These are phyloP conservation scores for Tolypocladium ophioglossoides DNA, from an alignment of 2,329 filamentous ascomycete genomes.

Conservation along the genomic window DNA sequence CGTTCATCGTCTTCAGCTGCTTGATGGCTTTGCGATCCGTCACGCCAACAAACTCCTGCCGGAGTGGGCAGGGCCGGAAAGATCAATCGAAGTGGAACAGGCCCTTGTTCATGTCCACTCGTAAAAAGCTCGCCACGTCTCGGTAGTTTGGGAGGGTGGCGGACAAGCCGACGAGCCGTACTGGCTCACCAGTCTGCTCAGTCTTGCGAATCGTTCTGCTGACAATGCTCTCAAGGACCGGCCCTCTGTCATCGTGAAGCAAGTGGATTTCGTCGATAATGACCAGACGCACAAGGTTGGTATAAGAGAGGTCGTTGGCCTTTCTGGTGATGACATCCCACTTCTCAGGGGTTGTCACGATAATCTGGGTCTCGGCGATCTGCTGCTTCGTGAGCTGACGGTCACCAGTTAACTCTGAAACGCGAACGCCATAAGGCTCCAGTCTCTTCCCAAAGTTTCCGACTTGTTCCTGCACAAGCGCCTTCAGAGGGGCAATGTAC, in stretches of 20 bases:
- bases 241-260: constrained; percentile 92
- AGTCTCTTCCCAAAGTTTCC: constrained; percentile 92
- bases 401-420: constrained; percentile 94
- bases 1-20: constrained; percentile 98
- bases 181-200: constrained; percentile 88
- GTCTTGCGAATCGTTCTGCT: constrained; percentile 85
- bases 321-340: constrained; percentile 99
- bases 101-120: constrained; percentile 74
- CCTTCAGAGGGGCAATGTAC: constrained; percentile 93
- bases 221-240: constrained; percentile 93
- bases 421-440: constrained; percentile 81
- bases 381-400: constrained; percentile 97
- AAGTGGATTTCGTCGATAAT: constrained; percentile 98
- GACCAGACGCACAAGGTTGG: constrained; percentile 87
- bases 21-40: constrained; percentile 98
- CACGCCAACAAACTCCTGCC: constrained; percentile 94
- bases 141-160: constrained; percentile 94
- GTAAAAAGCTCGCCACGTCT: constrained; percentile 90
- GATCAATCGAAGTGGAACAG: constrained; percentile 95
- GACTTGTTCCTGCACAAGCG: constrained; percentile 93
- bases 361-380: constrained; percentile 94
- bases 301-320: constrained; percentile 93
- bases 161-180: constrained; percentile 84
- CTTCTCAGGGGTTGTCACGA: constrained; percentile 97
- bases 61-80: constrained; percentile 85